Evolutionary conservation across 192 early-diverging fungal genomes (phyloP), one percentile per base, ranked within the genome.

Genomic region (Podila epicladia): DNA sequence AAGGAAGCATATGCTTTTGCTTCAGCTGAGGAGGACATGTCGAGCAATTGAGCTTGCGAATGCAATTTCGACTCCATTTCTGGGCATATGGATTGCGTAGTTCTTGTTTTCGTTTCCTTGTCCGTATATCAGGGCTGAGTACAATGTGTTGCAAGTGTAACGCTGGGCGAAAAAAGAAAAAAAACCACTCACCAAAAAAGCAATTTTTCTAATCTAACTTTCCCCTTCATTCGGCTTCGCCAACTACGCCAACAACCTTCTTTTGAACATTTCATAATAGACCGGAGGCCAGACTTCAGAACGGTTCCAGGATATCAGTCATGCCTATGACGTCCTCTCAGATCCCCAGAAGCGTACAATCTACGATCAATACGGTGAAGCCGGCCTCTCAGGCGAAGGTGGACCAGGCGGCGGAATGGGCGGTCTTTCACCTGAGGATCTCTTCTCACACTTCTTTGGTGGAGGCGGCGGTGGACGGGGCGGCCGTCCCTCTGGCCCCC

Each of bases 401-500:
- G 89, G 89, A 70, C 62, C 70, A 22, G 92, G 86, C 9, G 24
- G 20, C 8, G 87, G 84, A 22, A 90, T 87, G 73, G 73, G 85
- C 45, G 85, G 93, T 51, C 91, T 96, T 78, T 89, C 91, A 67
- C 91, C 97, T 32, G 92, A 96, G 58, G 98, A 99, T 83, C 87
- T 99, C 48, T 99, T 99, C 87, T 92, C 94, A 32, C 95, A 97
- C 72, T 87, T 99, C 55, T 99, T 99, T 87, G 97, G 97, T 58
- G 93, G 35, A 1, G 91, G 92, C 55, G 89, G 92, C 64, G 91
- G 93, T 49, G 91, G 92, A 32, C 88, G 93, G 29, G 90, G 91
- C 35, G 87, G 92, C 32, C 86, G 91, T 29, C 84, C 83, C 6
- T 75, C 82, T 13, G 95, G 98, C 5, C 98, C 98, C 24, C 93